Evolutionary conservation across 495 filamentous ascomycete species (phyloP).

Genomic region (Penicillium lagena): DNA sequence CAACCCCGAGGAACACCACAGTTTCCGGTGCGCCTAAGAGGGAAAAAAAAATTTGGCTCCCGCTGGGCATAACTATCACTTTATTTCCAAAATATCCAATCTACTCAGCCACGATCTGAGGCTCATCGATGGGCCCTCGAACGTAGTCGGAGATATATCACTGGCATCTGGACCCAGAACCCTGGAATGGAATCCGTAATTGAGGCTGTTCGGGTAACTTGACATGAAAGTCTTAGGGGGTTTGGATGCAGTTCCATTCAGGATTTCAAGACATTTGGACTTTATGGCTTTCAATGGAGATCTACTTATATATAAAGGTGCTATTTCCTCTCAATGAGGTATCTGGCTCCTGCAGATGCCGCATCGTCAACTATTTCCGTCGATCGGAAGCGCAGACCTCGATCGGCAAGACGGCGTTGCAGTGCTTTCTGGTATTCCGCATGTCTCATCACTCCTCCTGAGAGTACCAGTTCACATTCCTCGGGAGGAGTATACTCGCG

Average conservation of each 20-base stretch:
- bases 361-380: constrained; percentile 11
- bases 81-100: no score
- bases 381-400: constrained; percentile 3
- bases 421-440: constrained; percentile 9
- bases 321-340: no score
- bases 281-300: background rate
- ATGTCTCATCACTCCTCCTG: constrained; percentile 22
- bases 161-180: constrained; percentile 23
- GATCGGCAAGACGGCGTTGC: constrained; percentile 1
- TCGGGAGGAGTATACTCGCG: constrained; percentile 7
- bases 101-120: no score
- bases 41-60: no score
- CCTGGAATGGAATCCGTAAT: constrained; percentile 32
- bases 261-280: background rate
- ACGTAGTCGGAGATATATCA: no score
- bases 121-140: background rate
- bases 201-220: constrained; percentile 17
- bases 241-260: background rate
- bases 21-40: no score
- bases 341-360: constrained; percentile 1
- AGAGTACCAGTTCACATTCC: constrained; percentile 14
- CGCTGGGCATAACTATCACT: no score
- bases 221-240: background rate
- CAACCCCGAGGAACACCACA: no score
- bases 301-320: no score